phyloP scores from a whole-genome alignment of 1,284 basidiomycete species.

The Papiliotrema fonsecae region DNA sequence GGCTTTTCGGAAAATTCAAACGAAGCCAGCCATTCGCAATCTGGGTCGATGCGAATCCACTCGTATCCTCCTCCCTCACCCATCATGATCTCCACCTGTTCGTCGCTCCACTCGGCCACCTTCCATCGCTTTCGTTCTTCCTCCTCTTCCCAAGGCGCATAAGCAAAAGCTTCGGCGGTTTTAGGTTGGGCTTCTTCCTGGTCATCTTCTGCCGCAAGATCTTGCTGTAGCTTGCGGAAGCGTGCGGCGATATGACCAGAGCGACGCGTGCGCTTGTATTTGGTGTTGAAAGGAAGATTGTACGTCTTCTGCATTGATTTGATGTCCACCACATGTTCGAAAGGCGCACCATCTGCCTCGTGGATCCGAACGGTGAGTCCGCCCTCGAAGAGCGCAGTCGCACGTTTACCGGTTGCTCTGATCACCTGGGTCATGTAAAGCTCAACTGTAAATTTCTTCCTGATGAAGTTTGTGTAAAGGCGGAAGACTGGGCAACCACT shows the following conservation, averaged over 20 bases:
- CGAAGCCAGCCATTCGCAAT: constrained; percentile 95
- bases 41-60: constrained; percentile 98
- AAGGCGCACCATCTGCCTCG: constrained; percentile 97
- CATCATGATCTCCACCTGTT: constrained; percentile 87
- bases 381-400: constrained; percentile 85
- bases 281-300: constrained; percentile 99
- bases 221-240: constrained; percentile 72
- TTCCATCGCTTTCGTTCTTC: constrained; percentile 92
- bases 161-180: constrained; percentile 71
- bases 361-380: constrained; percentile 99
- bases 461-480: constrained; percentile 87
- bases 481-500: constrained; percentile 91
- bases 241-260: constrained; percentile 69
- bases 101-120: constrained; percentile 96
- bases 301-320: constrained; percentile 80
- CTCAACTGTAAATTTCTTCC: constrained; percentile 97
- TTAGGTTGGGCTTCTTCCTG: constrained; percentile 67
- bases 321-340: constrained; percentile 96
- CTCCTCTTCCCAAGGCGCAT: constrained; percentile 84
- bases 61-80: constrained; percentile 82
- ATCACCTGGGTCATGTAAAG: constrained; percentile 86
- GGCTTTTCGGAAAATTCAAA: constrained; percentile 93
- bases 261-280: constrained; percentile 93
- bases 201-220: constrained; percentile 84
- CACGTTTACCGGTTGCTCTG: constrained; percentile 71